A percentile compares a stretch with the other conserved stretches of the same genome.
Conservation (phyloP, 2,329 filamentous ascomycete genomes). For the Talaromyces albobiverticillius region DNA sequence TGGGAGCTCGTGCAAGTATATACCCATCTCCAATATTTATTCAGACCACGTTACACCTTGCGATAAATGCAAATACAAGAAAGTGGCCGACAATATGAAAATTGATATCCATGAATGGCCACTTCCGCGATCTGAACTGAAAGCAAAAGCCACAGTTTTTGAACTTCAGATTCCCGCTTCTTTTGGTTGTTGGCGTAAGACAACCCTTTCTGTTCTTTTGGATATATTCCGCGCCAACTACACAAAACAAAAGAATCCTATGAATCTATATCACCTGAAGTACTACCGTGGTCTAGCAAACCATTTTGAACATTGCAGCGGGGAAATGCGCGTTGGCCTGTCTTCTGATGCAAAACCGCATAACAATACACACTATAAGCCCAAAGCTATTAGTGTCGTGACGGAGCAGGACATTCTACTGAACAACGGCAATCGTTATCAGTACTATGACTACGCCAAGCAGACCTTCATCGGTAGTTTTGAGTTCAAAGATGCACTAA, state of each 20-base stretch:
- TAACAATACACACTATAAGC: not conserved
- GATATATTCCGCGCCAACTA: not conserved
- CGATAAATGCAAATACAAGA: not conserved
- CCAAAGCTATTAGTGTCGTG: not conserved
- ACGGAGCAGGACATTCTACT: not conserved
- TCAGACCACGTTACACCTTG: not conserved
- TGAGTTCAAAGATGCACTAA: not conserved
- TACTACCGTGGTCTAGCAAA: not conserved
- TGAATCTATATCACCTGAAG: not conserved
- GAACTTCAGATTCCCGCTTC: not conserved
- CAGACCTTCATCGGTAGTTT: not conserved
- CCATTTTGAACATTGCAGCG: not conserved
- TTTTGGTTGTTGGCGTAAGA: constrained; percentile 3
- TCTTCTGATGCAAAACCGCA: not conserved
- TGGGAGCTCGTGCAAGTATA: not conserved
- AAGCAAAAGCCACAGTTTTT: not conserved
- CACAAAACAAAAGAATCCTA: not conserved
- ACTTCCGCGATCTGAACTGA: not conserved
- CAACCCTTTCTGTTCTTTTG: not conserved
- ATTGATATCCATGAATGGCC: constrained; percentile 8
- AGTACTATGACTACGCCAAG: not conserved
- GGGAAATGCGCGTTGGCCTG: not conserved
- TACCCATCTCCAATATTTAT: too few species aligned
- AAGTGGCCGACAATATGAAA: not conserved
- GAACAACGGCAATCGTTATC: not conserved